A percentile compares a stretch with the other conserved stretches of the same genome.
These are phyloP conservation scores for Hypoxylon sp. DNA, from an alignment of 2,329 filamentous ascomycete species.

Conservation along the genomic window DNA sequence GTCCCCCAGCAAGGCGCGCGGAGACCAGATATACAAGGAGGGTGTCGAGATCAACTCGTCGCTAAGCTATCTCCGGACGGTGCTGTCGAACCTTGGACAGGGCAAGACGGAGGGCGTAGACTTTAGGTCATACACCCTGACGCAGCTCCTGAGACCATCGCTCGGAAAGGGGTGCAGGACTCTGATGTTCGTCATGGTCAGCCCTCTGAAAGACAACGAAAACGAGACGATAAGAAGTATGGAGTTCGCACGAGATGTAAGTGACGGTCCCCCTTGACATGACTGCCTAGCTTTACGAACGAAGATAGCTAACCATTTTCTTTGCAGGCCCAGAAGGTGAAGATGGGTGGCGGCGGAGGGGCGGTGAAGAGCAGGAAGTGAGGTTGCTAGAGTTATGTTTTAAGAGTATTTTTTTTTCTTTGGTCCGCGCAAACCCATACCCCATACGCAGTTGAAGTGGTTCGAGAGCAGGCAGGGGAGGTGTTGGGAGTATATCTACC, in stretches of 20 bases:
- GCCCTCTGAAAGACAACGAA: conserved; percentile 86
- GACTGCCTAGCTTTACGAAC: neutral
- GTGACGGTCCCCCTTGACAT: conserved; percentile 29
- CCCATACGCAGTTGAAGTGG: neutral
- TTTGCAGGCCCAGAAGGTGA: conserved; percentile 43
- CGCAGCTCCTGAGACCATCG: conserved; percentile 92
- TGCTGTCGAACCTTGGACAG: conserved; percentile 90
- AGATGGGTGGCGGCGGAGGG: conserved; percentile 42
- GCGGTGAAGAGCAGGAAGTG: conserved; percentile 35
- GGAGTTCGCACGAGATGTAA: conserved; percentile 92
- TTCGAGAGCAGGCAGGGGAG: neutral
- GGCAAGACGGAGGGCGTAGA: conserved; percentile 83
- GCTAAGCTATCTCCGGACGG: conserved; percentile 88
- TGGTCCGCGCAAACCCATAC: neutral
- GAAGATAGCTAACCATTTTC: conserved; percentile 12
- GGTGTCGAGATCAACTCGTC: conserved; percentile 98
- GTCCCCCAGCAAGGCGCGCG: conserved; percentile 73
- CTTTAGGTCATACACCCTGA: conserved; percentile 96
- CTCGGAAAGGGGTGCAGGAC: conserved; percentile 96
- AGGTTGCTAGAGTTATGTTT: neutral
- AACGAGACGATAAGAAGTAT: conserved; percentile 94
- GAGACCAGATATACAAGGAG: conserved; percentile 87
- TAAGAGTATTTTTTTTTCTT: too few species aligned
- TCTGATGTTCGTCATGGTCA: conserved; percentile 99
- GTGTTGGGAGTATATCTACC: conserved; percentile 13